Base-by-base conservation (phyloP, 2,329 filamentous ascomycete species). In the Ascochyta clinopodiicola region DNA sequence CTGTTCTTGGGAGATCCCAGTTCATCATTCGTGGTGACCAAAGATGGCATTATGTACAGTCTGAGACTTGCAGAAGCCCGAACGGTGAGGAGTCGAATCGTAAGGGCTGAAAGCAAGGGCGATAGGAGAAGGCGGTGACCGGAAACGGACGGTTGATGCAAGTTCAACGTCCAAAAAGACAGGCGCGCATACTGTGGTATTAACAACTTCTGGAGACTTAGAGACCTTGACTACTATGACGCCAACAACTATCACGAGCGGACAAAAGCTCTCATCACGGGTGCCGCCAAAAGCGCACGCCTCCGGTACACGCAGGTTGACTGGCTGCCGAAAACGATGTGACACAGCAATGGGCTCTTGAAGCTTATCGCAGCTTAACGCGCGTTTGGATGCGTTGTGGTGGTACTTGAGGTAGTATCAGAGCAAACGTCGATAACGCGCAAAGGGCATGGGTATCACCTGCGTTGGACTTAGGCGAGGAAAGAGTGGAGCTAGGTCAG, bases 381-480 rank as follows among this genome's bases (percentile, higher is more conserved):
- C 31, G 31, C 36, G 32, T 46, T 52, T 46, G 38, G 60, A 36
- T 37, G 38, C 34, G 57, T 55, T 22, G 58, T 50, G 44, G 66
- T 68, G 58, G 62, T 63, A 69, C 62, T 63, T 36, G 57, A 63
- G 64, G 72, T 74, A 57, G 68, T 65, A 73, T 69, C 59, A 35
- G 56, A 51, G 56, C 62, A 60, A 56, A 57, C 55, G 60, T 64
- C 61, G 67, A 67, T 63, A 64, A 52, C 58, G 56, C 32, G 50
- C 42, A 47, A 45, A 62, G 56, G 63, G 4, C 32, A 34, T 34
- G 32, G 32, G 32, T 64, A 63, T 68, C 64, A 70, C 68, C 57
- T 44, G 52, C 19, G 31, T 43, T 25, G 51, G 51, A 19, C 53
- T 37, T 34, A 55, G 43, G 44, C 56, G 61, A 61, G 52, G 55